These are phyloP conservation scores for Candida sanyiensis DNA, from an alignment of 805 yeast genomes.

Conservation along the genomic window DNA sequence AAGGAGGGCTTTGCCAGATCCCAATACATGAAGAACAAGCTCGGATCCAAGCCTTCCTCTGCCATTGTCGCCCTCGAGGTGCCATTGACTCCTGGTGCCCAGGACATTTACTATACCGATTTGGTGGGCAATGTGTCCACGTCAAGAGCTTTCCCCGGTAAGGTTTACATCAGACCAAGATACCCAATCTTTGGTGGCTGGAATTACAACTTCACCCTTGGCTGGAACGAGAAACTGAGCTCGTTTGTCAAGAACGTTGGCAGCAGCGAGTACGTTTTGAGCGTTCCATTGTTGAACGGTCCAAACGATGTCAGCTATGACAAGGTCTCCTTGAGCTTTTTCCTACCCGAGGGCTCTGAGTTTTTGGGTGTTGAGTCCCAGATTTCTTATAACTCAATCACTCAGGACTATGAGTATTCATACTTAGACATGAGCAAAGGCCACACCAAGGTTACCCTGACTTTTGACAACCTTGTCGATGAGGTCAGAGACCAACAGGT, in stretches of 20 bases:
- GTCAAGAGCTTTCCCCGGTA: conserved; percentile 36
- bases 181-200: conserved; percentile 96
- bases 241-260: conserved; percentile 42
- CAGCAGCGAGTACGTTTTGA: conserved; percentile 43
- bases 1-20: conserved; percentile 71
- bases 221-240: conserved; percentile 70
- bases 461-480: conserved; percentile 59
- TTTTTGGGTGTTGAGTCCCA: conserved; percentile 54
- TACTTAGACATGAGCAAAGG: conserved; percentile 75
- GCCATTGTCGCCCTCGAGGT: conserved; percentile 59
- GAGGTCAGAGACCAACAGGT: conserved; percentile 54
- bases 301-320: conserved; percentile 67
- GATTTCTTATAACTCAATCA: conserved; percentile 32
- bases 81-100: conserved; percentile 42
- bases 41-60: conserved; percentile 44
- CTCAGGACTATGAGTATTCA: conserved; percentile 36
- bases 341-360: conserved; percentile 84
- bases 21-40: conserved; percentile 60
- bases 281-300: conserved; percentile 69
- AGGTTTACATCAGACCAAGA: conserved; percentile 68
- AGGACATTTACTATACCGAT: conserved; percentile 79
- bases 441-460: conserved; percentile 65
- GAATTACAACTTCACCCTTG: conserved; percentile 91
- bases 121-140: conserved; percentile 92
- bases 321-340: conserved; percentile 51